Conservation (phyloP, 192 early-diverging fungal genomes). For the Endogone sp. region DNA sequence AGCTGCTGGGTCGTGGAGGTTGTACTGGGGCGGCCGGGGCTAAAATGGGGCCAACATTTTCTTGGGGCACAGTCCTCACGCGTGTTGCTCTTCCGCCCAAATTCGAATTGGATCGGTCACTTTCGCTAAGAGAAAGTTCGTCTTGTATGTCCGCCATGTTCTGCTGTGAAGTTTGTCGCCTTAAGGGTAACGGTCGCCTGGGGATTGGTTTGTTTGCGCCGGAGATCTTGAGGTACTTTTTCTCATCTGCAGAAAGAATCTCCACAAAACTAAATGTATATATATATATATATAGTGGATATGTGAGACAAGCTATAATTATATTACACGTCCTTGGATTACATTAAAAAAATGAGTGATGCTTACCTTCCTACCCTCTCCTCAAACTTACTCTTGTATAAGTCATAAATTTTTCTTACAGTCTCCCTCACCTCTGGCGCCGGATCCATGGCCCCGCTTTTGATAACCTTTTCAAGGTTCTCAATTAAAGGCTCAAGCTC, state of each 20-base stretch:
- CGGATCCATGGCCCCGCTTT: slow-evolving; percentile 41
- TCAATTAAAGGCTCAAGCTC: slow-evolving; percentile 26
- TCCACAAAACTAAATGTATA: slow-evolving; percentile 3
- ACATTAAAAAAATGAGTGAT: background rate
- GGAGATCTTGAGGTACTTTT: slow-evolving; percentile 11
- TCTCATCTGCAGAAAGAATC: background rate
- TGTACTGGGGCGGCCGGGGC: background rate
- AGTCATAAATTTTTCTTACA: slow-evolving; percentile 40
- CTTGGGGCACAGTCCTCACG: background rate
- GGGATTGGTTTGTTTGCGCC: background rate
- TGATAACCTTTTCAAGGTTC: slow-evolving; percentile 43
- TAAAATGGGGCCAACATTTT: no score
- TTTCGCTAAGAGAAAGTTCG: background rate
- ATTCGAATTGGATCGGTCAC: background rate
- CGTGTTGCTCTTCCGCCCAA: background rate
- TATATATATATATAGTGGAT: background rate
- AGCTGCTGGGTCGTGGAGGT: background rate
- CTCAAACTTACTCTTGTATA: slow-evolving; percentile 43
- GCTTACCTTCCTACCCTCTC: slow-evolving; percentile 34
- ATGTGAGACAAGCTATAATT: background rate
- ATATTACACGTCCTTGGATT: no score
- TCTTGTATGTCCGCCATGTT: no score
- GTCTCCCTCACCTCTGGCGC: slow-evolving; percentile 42
- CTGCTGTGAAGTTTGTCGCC: background rate
- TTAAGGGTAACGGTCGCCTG: background rate